A percentile compares a stretch with the other conserved stretches of the same genome.
These are phyloP conservation scores for Penicillium dipodomyicola DNA, from an alignment of 495 filamentous ascomycete genomes.

Conservation along the genomic window DNA sequence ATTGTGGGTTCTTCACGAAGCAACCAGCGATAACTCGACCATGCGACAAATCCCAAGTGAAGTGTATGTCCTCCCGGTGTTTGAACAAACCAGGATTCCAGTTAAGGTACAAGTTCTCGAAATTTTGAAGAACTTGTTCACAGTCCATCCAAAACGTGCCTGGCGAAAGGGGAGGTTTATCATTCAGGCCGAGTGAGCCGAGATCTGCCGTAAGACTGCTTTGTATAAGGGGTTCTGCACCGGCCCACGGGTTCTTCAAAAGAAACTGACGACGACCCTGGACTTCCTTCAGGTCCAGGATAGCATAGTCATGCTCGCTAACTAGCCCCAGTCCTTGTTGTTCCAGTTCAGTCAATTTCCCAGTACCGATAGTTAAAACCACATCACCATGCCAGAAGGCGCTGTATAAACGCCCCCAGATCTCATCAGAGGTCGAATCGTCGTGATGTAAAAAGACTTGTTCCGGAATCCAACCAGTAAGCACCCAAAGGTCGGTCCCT, in stretches of 20 bases:
- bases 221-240: conserved; percentile 48
- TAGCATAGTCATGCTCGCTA: conserved; percentile 90
- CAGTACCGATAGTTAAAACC: conserved; percentile 86
- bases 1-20: conserved; percentile 82
- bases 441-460: conserved; percentile 87
- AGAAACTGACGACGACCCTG: conserved; percentile 64
- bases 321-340: conserved; percentile 78
- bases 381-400: conserved; percentile 78
- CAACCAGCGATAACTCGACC: conserved; percentile 54
- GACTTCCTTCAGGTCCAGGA: conserved; percentile 72
- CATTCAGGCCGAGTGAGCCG: conserved; percentile 6
- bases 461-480: conserved; percentile 96
- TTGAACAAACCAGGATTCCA: conserved; percentile 90
- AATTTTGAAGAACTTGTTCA: conserved; percentile 80
- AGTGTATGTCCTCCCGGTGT: conserved; percentile 82
- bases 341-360: conserved; percentile 67
- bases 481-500: conserved; percentile 83
- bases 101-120: conserved; percentile 93
- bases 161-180: conserved; percentile 40
- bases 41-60: conserved; percentile 75
- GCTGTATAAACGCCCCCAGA: conserved; percentile 76
- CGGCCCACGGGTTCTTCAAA: conserved; percentile 95
- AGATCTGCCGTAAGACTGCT: conserved; percentile 14
- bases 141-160: conserved; percentile 92
- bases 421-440: conserved; percentile 66